These are phyloP conservation scores for Tympanopsis confertula DNA, from an alignment of 2,329 filamentous ascomycete genomes.

Conservation along the genomic window DNA sequence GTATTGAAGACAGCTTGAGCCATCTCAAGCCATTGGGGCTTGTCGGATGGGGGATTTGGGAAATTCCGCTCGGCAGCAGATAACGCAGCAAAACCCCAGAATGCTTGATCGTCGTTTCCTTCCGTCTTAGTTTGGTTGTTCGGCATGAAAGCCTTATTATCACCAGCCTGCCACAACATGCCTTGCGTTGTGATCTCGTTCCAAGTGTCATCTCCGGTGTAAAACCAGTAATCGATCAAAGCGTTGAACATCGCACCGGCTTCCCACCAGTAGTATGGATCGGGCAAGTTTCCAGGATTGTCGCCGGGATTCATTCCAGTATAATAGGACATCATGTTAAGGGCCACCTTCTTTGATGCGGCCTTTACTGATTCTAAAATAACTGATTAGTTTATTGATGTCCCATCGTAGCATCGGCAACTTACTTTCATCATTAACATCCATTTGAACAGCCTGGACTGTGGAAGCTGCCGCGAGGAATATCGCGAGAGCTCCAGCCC, in stretches of 20 bases:
- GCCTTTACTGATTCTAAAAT: conserved; percentile 45
- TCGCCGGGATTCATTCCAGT: conserved; percentile 45
- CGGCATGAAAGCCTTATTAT: conserved; percentile 47
- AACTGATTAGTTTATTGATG: conserved; percentile 13
- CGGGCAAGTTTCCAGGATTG: conserved; percentile 40
- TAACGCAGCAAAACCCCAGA: conserved; percentile 60
- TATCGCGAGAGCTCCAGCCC: no score
- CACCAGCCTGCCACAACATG: conserved; percentile 47
- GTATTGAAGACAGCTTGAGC: conserved; percentile 63
- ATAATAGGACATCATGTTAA: conserved; percentile 53
- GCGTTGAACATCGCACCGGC: conserved; percentile 54
- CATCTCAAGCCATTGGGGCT: conserved; percentile 56
- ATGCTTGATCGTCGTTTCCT: conserved; percentile 66
- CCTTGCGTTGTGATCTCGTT: conserved; percentile 47
- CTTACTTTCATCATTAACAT: not conserved
- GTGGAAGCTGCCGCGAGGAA: no score
- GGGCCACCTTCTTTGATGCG: conserved; percentile 47
- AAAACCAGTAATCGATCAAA: conserved; percentile 60
- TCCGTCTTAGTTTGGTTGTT: conserved; percentile 42
- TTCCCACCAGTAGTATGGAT: conserved; percentile 62
- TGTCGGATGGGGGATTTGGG: conserved; percentile 40
- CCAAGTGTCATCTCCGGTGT: conserved; percentile 50
- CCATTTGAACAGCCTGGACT: conserved; percentile 16
- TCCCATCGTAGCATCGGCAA: not conserved
- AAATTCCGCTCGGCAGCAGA: conserved; percentile 59